phyloP scores from a whole-genome alignment of 306 rosid species.

The Quercus glauca region DNA sequence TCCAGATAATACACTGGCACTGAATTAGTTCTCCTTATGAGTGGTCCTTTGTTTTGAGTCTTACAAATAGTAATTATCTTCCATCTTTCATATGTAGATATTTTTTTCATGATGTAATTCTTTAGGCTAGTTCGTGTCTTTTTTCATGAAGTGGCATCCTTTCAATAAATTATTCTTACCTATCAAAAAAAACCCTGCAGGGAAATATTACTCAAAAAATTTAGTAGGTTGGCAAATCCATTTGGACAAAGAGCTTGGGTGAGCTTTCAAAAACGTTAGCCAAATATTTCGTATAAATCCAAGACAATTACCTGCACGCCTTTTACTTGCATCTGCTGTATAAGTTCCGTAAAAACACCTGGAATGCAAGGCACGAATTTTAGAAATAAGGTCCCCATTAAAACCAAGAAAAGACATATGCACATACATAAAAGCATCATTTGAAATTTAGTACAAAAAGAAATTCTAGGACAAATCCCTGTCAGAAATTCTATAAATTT shows the following conservation, averaged over 20 bases:
- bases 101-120: too few relatives aligned
- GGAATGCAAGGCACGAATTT: conserved; percentile 28
- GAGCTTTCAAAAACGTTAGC: background rate
- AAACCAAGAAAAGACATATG: background rate
- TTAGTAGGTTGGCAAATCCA: background rate
- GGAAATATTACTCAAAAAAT: background rate
- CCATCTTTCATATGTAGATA: too few relatives aligned
- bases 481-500: background rate
- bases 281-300: background rate
- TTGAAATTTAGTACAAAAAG: background rate
- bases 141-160: too few relatives aligned
- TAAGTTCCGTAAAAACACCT: conserved; percentile 97
- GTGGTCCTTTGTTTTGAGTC: too few relatives aligned
- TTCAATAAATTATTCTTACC: too few relatives aligned
- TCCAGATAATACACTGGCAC: too few relatives aligned
- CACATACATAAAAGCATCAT: background rate
- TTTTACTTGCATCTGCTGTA: conserved; percentile 98
- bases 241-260: background rate
- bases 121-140: too few relatives aligned
- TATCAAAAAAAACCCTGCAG: too few relatives aligned
- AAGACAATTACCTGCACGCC: conserved; percentile 75
- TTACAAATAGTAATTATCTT: too few relatives aligned
- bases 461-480: background rate
- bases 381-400: conserved; percentile 6
- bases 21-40: too few relatives aligned